Evolutionary conservation across 1,284 basidiomycete genomes (phyloP), one percentile per base, ranked within the genome.

Genomic region (Malassezia restricta): DNA sequence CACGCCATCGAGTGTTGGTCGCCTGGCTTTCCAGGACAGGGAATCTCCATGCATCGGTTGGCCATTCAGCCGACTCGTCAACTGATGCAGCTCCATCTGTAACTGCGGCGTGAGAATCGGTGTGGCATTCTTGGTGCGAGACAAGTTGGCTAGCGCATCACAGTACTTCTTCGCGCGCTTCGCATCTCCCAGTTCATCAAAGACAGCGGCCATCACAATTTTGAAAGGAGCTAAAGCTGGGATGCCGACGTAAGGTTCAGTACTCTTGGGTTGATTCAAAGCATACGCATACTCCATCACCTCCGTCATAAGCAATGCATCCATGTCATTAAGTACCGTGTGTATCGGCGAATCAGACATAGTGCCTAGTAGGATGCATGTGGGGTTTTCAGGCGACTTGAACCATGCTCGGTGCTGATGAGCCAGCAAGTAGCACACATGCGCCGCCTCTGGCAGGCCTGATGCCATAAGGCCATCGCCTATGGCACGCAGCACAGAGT

Each of bases 281-380:
- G 87, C 87, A 52, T 90, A 74, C 0, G 88, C 90, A 71, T 88
- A 98, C 75, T 99, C 94, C 8, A 84, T 77, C 38, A 96, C 83
- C 76, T 99, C 94, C 6, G 89, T 84, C 61, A 95, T 82, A 57
- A 94, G 81, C 54, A 90, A 78, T 6, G 83, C 77, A 70, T 96
- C 91, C 8, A 80, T 75, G 68, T 91, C 83, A 65, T 80, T 82
- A 64, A 79, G 76, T 65, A 83, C 84, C 33, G 75, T 77, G 0
- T 80, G 76, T 83, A 83, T 67, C 76, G 81, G 43, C 78, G 79
- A 24, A 81, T 79, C 9, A 86, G 85, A 28, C 28, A 15, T 39
- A 1, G 51, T 41, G 3, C 51, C 51, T 11, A 50, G 42, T 27
- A 40, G 8, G 7, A 39, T 15, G 11, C 11, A 6, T 15, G 37